Conservation (phyloP, 73 alveolate genomes). For the Diophrys sp. region DNA sequence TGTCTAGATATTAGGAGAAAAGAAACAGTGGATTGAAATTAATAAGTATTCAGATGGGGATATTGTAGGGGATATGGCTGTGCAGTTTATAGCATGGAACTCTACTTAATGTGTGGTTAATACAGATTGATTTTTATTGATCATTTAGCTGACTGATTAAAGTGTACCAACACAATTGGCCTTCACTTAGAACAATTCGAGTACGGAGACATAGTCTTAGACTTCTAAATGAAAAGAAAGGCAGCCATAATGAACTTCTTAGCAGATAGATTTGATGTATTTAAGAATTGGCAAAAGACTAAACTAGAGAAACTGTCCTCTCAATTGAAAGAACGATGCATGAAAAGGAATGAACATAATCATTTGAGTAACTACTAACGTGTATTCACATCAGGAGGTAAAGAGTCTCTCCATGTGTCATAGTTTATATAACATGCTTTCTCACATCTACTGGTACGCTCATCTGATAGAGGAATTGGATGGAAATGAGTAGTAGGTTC, state of each 20-base stretch:
- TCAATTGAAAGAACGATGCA: background rate
- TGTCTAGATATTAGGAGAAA: background rate
- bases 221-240: background rate
- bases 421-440: background rate
- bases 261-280: background rate
- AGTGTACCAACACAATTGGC: background rate
- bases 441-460: background rate
- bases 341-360: constrained; percentile 9
- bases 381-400: too few species aligned
- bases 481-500: background rate
- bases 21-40: background rate
- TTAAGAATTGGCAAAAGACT: background rate
- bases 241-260: background rate
- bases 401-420: too few species aligned
- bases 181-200: background rate
- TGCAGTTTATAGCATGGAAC: background rate
- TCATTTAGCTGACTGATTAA: too few species aligned
- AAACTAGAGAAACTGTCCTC: background rate
- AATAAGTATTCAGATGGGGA: background rate
- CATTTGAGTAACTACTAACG: too few species aligned
- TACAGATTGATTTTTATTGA: too few species aligned
- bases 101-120: background rate
- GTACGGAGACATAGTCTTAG: background rate
- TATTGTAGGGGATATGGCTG: background rate
- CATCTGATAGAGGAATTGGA: background rate